Evolutionary conservation across 345 rosid genomes (phyloP).

Genomic region (Brassica rapa): DNA sequence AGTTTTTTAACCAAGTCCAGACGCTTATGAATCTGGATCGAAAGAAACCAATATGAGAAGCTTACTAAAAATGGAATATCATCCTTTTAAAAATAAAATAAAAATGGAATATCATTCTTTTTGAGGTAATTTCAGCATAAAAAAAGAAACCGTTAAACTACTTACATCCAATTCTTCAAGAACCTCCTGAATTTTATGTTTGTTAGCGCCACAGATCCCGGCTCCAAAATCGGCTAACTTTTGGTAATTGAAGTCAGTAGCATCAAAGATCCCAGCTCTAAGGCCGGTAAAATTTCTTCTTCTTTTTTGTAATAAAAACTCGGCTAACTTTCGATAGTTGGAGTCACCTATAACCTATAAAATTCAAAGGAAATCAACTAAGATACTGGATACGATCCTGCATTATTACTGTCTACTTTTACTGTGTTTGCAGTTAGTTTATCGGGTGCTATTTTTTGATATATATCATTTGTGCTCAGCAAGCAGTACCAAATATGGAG

Average conservation of each 20-base stretch:
- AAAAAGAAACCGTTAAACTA: slow-evolving; percentile 6
- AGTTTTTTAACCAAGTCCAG: slow-evolving; percentile 79
- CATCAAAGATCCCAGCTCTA: not conserved
- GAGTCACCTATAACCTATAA: not conserved
- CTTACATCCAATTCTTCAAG: slow-evolving; percentile 97
- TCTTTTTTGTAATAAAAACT: not conserved
- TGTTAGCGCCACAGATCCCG: slow-evolving; percentile 47
- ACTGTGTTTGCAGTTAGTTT: not conserved
- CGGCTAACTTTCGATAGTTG: not conserved
- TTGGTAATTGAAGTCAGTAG: not conserved
- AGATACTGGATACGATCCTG: not conserved
- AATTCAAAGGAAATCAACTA: not conserved
- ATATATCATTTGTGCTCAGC: not conserved
- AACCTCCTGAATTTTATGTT: slow-evolving; percentile 69
- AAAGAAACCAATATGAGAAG: slow-evolving; percentile 5
- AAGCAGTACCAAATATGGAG: not conserved
- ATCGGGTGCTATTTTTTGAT: not conserved
- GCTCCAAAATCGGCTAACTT: too few species aligned
- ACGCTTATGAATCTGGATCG: slow-evolving; percentile 73
- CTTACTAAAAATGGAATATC: not conserved
- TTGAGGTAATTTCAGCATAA: not conserved
- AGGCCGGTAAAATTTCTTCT: not conserved
- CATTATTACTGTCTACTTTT: not conserved
- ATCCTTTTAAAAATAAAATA: too few species aligned
- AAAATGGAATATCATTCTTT: not conserved